Conservation (phyloP, 805 yeast genomes). For the Clavispora fructus region DNA sequence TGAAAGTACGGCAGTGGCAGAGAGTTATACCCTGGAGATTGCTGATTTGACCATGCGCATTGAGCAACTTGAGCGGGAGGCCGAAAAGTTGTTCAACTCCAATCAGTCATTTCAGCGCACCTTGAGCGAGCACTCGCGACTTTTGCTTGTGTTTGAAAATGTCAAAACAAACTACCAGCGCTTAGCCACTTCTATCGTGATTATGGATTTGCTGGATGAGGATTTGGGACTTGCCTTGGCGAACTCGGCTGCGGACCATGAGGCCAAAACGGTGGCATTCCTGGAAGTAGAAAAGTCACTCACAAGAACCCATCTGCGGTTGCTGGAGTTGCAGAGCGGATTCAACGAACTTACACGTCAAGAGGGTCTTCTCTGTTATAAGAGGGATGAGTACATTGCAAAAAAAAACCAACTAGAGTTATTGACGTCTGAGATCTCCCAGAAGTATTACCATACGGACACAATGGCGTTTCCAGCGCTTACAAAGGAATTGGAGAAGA, state of each 20-base stretch:
- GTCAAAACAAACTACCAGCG: conserved; percentile 48
- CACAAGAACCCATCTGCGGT: conserved; percentile 9
- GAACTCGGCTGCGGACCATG: conserved; percentile 23
- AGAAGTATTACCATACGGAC: neutral
- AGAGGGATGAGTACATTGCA: conserved; percentile 28
- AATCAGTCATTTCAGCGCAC: conserved; percentile 79
- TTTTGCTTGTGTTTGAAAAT: conserved; percentile 43
- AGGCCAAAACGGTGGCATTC: conserved; percentile 14
- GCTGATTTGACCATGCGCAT: conserved; percentile 46
- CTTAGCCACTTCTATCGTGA: conserved; percentile 41
- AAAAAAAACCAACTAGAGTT: neutral
- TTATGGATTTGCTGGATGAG: conserved; percentile 38
- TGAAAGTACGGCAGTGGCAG: conserved; percentile 40
- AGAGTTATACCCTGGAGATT: conserved; percentile 42
- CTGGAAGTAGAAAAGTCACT: conserved; percentile 3
- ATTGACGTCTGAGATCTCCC: neutral
- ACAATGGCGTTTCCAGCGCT: neutral
- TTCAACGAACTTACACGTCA: conserved; percentile 33
- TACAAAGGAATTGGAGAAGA: neutral
- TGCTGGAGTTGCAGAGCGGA: conserved; percentile 9
- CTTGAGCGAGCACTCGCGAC: conserved; percentile 55
- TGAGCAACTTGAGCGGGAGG: conserved; percentile 47
- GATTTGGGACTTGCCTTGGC: conserved; percentile 24
- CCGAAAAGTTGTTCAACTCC: conserved; percentile 61
- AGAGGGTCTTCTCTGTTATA: conserved; percentile 49